Base-by-base conservation (phyloP, 257 asterid genomes). In the Anisodus tanguticus region DNA sequence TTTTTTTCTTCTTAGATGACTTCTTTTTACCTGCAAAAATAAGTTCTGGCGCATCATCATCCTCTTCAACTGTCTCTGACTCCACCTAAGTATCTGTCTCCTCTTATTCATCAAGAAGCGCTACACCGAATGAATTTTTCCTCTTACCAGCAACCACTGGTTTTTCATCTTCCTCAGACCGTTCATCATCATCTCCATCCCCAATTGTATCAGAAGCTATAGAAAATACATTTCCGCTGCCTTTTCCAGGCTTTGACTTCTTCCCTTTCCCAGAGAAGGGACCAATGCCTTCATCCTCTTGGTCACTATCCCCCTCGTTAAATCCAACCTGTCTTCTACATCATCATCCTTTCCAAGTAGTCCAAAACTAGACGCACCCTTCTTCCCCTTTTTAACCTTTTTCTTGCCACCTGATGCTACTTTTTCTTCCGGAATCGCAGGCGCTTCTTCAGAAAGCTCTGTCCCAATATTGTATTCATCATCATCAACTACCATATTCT, bases 21-120 rank as follows among this genome's bases (percentile, higher is more conserved):
- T 94, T 95, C 92, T 95, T 95, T 83, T 95, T 95, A 31, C 99
- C 98, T 55, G 97, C 91, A 86, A 95, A 94, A 76, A 84, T 84
- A 84, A 91, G 66, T 13, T 26, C 88, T 1, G 89, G 68, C 6
- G 43, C 85, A 84, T 92, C 85, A 84, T 92, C 98, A 83, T 82
- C 92, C 85, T 88, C 94, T 83, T 78, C 91, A 51, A 70, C 88
- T 78, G 85, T 79, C 87, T 87, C 92, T 70, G 83, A 85, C 64
- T 82, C 88, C 60, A 45, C 39, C 82, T 88, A 82, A 62, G 87
- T 83, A 84, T 81, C 89, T n/a, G 90, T 92, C 8, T 87, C 91
- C 79, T 86, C 84, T 53, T 88, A 92, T 76, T 88, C 95, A 72
- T 60, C 67, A 60, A 62, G 68, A 62, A 62, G 68, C 3, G 68